Base-by-base conservation (phyloP, 306 rosid species). In the Medicago arabica region DNA sequence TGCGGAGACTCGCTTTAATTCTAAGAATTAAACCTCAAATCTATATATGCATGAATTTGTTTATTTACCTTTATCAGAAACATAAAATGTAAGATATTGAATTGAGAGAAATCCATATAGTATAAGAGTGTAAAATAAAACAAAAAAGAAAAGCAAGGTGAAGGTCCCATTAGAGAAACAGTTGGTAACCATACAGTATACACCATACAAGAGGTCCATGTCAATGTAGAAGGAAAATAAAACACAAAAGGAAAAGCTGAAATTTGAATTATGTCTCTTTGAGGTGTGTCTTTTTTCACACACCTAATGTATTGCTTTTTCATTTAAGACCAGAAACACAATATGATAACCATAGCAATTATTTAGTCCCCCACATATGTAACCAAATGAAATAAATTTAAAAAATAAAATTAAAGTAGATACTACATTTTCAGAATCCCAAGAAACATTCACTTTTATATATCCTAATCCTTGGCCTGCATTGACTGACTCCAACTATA, bases 291-390 rank as follows among this genome's bases (percentile, higher is more conserved):
- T 85, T 83, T 84, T 77, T 34, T 34, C 19, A 76, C 59, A 38
- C 71, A 39, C 81, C 70, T 66, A 61, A 61, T 31, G 1, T 55
- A 55, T 55, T 55, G 81, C 81, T 84, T 88, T 86, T 86, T 79
- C 87, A 81, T 84, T 84, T 77, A 85, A 69, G 77, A 77, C 76
- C 77, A 83, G 81, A 83, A 80, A 86, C 86, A 88, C 86, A 65
- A 81, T 85, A 78, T 77, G 80, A 88, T 87, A 81, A 59, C 89
- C 80, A 74, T 81, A 31, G 96, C 82, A 92, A 95, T 95, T 85
- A 95, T 92, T 90, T 67, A 95, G 98, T 90, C 76, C 96, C 96
- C 98, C 96, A 79, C 92, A 86, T 2, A 60, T 66, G 74, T 57
- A 72, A 19, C 69, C 62, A 79, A 69, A 46, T 67, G 31, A 78